Evolutionary conservation across 768 basidiomycete species (phyloP).

Genomic region (Tulasnella sp.): DNA sequence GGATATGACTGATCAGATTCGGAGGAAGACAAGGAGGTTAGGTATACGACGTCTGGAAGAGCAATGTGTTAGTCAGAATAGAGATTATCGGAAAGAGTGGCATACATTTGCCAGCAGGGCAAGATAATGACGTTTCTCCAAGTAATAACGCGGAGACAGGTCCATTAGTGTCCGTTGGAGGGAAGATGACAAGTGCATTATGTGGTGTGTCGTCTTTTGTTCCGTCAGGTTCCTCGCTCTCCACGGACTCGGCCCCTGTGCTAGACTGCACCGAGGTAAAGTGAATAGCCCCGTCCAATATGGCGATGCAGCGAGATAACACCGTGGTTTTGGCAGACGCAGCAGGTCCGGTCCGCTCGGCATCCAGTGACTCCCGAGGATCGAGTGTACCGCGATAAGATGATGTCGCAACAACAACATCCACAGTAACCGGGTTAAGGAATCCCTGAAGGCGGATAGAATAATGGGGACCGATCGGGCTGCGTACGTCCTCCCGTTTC

Average conservation of each 20-base stretch:
- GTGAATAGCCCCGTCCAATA: conserved; percentile 35
- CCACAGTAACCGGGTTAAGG: conserved; percentile 17
- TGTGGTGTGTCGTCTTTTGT: conserved; percentile 35
- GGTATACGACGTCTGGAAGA: conserved; percentile 44
- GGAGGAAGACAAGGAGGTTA: conserved; percentile 25
- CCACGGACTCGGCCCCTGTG: not conserved
- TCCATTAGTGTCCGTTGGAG: conserved; percentile 37
- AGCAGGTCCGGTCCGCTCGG: not conserved
- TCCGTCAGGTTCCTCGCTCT: conserved; percentile 20
- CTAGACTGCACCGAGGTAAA: conserved; percentile 19
- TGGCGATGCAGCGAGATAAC: conserved; percentile 39
- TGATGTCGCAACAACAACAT: conserved; percentile 13
- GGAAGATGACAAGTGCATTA: conserved; percentile 60
- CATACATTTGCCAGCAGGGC: conserved; percentile 64
- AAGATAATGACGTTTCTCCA: conserved; percentile 61
- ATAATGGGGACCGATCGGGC: conserved; percentile 6
- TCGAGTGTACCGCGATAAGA: not conserved
- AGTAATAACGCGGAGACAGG: conserved; percentile 51
- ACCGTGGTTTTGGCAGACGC: conserved; percentile 28
- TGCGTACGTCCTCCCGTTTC: conserved; percentile 1
- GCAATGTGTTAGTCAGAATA: conserved; percentile 13
- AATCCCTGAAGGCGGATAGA: conserved; percentile 14
- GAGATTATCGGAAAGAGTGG: conserved; percentile 11
- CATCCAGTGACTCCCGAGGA: not conserved
- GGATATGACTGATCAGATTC: not conserved